Evolutionary conservation across 2,329 filamentous ascomycete genomes (phyloP).

Genomic region (Mariannaea elegans): DNA sequence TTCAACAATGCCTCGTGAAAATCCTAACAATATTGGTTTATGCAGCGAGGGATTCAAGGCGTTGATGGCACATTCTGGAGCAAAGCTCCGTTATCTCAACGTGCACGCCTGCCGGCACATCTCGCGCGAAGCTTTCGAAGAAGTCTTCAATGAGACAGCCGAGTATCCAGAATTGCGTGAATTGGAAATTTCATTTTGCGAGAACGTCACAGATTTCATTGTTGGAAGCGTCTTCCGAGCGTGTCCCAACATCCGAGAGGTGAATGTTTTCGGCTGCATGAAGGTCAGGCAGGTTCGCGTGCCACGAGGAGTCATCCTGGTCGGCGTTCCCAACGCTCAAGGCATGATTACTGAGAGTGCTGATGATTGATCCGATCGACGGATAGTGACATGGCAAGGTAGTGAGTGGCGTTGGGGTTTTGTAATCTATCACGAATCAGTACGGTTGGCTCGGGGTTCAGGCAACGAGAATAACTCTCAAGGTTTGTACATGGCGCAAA

Average conservation of each 20-base stretch:
- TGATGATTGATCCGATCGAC: constrained; percentile 17
- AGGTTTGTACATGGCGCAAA: background rate
- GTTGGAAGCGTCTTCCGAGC: constrained; percentile 70
- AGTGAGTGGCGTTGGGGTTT: background rate
- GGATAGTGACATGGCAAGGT: background rate
- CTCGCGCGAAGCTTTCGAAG: constrained; percentile 73
- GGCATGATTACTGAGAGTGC: constrained; percentile 67
- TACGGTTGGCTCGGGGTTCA: too few relatives aligned
- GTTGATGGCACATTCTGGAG: constrained; percentile 84
- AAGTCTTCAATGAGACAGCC: constrained; percentile 71
- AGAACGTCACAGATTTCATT: constrained; percentile 71
- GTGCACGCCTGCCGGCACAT: constrained; percentile 90
- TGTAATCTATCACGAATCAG: too few relatives aligned
- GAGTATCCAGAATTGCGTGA: constrained; percentile 73
- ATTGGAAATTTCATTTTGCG: constrained; percentile 82
- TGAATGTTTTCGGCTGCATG: constrained; percentile 74
- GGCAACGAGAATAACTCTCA: background rate
- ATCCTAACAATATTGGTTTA: constrained; percentile 74
- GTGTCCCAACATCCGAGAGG: constrained; percentile 67
- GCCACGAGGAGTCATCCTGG: constrained; percentile 63
- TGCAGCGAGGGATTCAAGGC: constrained; percentile 80
- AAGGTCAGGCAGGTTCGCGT: constrained; percentile 64
- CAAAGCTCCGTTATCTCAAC: constrained; percentile 72
- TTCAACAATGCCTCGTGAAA: constrained; percentile 71
- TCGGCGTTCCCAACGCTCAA: constrained; percentile 66